Percentiles rank a stretch among this genome's conserved stretches.
These are phyloP conservation scores for Neodidymelliopsis sp. DNA, from an alignment of 2,329 filamentous ascomycete species.

Conservation along the genomic window DNA sequence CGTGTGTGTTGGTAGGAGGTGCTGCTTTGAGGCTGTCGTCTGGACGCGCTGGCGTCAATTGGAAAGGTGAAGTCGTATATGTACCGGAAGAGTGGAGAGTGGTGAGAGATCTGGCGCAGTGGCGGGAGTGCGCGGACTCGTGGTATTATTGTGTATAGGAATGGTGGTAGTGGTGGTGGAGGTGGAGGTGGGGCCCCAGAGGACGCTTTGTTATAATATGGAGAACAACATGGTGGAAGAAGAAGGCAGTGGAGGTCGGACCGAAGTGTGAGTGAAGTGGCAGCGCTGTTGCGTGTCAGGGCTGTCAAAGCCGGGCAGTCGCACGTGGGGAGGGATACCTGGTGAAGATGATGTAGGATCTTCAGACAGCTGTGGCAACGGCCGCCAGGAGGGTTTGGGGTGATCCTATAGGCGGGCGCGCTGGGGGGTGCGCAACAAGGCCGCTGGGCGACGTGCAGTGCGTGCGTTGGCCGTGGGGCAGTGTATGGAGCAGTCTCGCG, in stretches of 20 bases:
- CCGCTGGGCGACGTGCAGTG: constrained; percentile 8
- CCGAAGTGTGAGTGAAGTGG: constrained; percentile 37
- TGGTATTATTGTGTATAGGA: constrained; percentile 15
- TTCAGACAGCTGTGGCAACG: constrained; percentile 45
- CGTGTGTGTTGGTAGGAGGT: constrained; percentile 1
- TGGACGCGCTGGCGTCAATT: constrained; percentile 7
- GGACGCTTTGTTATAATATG: constrained; percentile 50
- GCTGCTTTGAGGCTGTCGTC: neutral
- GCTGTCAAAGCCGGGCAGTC: constrained; percentile 28
- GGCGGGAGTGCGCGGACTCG: constrained; percentile 8
- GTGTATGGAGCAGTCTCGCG: constrained; percentile 3
- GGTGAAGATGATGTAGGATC: constrained; percentile 41
- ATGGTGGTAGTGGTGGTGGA: constrained; percentile 13
- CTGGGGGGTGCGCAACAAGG: constrained; percentile 3
- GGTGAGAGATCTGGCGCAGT: constrained; percentile 13
- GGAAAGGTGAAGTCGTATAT: constrained; percentile 6
- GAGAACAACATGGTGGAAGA: constrained; percentile 44
- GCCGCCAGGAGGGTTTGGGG: constrained; percentile 16
- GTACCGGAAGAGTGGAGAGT: constrained; percentile 16
- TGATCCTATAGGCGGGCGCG: constrained; percentile 12
- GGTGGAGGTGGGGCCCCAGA: constrained; percentile 44
- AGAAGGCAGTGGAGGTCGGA: constrained; percentile 34
- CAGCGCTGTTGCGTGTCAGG: constrained; percentile 32
- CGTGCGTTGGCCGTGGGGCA: constrained; percentile 8
- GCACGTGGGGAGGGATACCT: constrained; percentile 40